phyloP scores from a whole-genome alignment of 2,329 filamentous ascomycete genomes.

The Phialocephala subalpina region DNA sequence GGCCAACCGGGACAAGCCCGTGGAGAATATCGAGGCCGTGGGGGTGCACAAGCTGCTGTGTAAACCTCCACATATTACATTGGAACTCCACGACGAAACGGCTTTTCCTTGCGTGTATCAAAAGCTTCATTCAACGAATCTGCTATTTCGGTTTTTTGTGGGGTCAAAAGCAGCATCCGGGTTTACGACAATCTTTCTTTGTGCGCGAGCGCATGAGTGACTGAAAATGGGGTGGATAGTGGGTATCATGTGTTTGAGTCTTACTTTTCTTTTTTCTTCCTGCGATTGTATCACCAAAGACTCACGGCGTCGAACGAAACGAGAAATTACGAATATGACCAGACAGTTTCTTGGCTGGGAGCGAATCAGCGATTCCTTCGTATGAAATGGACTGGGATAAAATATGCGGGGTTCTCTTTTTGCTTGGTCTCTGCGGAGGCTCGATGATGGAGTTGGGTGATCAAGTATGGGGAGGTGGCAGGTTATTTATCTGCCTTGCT shows the following conservation, averaged over 20 bases:
- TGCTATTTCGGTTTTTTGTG: conserved; percentile 30
- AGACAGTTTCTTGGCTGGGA: conserved; percentile 31
- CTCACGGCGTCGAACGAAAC: conserved; percentile 26
- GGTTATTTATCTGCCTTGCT: conserved; percentile 7
- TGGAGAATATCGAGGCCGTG: conserved; percentile 39
- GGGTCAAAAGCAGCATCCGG: conserved; percentile 26
- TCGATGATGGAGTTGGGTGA: conserved; percentile 18
- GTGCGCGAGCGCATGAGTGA: conserved; percentile 7
- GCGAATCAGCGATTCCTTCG: conserved; percentile 23
- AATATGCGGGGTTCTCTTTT: conserved; percentile 15
- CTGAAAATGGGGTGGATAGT: conserved; percentile 18
- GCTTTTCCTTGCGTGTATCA: conserved; percentile 39
- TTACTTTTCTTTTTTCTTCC: conserved; percentile 31
- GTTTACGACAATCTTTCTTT: conserved; percentile 6
- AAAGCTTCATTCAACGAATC: conserved; percentile 37
- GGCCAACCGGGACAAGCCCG: conserved; percentile 35
- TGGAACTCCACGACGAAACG: conserved; percentile 28
- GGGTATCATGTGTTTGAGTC: conserved; percentile 30
- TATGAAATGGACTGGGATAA: conserved; percentile 26
- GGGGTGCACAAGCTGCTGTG: conserved; percentile 35
- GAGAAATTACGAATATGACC: conserved; percentile 34
- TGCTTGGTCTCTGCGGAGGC: conserved; percentile 7
- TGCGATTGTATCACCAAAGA: conserved; percentile 41
- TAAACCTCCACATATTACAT: conserved; percentile 31
- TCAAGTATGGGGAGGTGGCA: not conserved